phyloP scores from a whole-genome alignment of 169 alveolate genomes.

The Plasmodium berghei region DNA sequence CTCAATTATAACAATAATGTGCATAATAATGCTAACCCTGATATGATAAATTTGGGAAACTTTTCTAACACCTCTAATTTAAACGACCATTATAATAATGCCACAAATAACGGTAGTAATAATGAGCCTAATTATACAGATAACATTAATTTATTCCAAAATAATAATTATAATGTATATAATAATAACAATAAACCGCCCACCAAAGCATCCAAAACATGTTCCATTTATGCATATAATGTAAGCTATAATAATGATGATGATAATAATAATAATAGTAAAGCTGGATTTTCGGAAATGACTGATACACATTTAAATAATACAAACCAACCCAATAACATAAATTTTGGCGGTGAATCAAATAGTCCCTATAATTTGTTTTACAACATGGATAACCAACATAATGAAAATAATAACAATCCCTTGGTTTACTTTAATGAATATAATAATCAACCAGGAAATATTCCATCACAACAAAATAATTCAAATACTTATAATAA shows the following conservation, averaged over 20 bases:
- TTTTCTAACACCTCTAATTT: constrained; percentile 4
- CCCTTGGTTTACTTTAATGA: neutral
- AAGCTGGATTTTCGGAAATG: neutral
- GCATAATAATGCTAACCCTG: neutral
- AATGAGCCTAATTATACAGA: neutral
- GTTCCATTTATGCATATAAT: constrained; percentile 50
- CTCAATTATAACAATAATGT: neutral
- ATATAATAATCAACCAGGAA: constrained; percentile 12
- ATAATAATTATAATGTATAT: neutral
- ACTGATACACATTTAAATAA: constrained; percentile 1
- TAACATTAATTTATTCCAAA: constrained; percentile 4
- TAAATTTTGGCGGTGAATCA: constrained; percentile 6
- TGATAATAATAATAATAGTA: constrained; percentile 9
- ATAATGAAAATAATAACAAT: constrained; percentile 9
- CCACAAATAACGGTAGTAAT: neutral
- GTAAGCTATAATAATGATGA: constrained; percentile 23
- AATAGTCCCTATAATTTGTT: constrained; percentile 51
- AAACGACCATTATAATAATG: constrained; percentile 6
- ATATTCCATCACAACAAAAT: constrained; percentile 1
- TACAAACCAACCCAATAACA: constrained; percentile 9
- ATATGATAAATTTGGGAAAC: neutral
- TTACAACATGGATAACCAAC: constrained; percentile 27
- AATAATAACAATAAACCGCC: constrained; percentile 11
- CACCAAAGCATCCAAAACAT: constrained; percentile 4
- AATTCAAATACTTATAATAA: constrained; percentile 18